Percentiles rank a stretch among this genome's conserved stretches.
Evolutionary conservation across 495 filamentous ascomycete genomes (phyloP).

Genomic region (Aspergillus bridgeri): DNA sequence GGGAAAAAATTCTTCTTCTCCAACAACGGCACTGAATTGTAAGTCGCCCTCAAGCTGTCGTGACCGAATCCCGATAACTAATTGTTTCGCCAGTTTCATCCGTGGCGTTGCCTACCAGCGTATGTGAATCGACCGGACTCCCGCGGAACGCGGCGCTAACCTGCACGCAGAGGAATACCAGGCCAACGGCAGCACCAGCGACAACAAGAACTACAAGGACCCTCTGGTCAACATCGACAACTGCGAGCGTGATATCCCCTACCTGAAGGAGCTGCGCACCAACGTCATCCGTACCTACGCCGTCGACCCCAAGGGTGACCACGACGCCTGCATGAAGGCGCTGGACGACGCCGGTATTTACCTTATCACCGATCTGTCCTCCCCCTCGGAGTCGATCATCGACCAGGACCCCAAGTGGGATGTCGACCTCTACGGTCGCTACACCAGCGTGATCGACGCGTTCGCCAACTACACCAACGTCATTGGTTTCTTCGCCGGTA

Average conservation of each 20-base stretch:
- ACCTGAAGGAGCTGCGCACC: conserved; percentile 70
- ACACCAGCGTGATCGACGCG: conserved; percentile 82
- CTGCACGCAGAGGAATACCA: conserved; percentile 42
- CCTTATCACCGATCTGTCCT: conserved; percentile 83
- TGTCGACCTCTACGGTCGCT: conserved; percentile 70
- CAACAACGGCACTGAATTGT: conserved; percentile 79
- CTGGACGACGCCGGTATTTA: conserved; percentile 93
- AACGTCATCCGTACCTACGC: conserved; percentile 96
- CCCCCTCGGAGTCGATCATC: conserved; percentile 79
- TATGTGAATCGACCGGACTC: conserved; percentile 24
- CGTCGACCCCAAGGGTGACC: conserved; percentile 74
- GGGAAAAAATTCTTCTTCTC: conserved; percentile 32
- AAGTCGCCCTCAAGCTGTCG: conserved; percentile 19
- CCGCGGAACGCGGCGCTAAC: conserved; percentile 1
- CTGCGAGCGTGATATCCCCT: conserved; percentile 85
- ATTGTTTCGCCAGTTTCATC: conserved; percentile 52
- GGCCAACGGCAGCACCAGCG: conserved; percentile 35
- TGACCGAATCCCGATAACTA: neutral
- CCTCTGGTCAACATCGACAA: conserved; percentile 67
- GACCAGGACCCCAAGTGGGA: conserved; percentile 75
- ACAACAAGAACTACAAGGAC: conserved; percentile 48
- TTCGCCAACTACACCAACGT: conserved; percentile 80
- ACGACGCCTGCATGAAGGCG: conserved; percentile 79
- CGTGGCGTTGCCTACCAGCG: conserved; percentile 88
- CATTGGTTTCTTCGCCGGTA: conserved; percentile 96